Conservation (phyloP, 192 early-diverging fungal species). For the Coemansia sp. region DNA sequence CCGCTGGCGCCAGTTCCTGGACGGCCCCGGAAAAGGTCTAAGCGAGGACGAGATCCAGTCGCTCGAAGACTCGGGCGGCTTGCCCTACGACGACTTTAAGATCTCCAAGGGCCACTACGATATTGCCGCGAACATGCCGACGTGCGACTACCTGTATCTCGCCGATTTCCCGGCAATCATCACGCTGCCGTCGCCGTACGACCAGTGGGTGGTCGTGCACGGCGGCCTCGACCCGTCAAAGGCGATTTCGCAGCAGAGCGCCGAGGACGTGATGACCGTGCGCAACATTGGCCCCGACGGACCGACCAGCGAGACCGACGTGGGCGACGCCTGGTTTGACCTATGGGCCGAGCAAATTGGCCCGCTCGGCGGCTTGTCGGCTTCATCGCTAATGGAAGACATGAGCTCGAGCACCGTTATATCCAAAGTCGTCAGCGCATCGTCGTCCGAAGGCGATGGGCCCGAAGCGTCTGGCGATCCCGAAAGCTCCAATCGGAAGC, state of each 20-base stretch:
- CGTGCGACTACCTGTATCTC: slow-evolving; percentile 54
- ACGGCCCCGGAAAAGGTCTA: slow-evolving; percentile 24
- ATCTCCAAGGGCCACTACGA: slow-evolving; percentile 24
- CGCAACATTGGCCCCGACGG: slow-evolving; percentile 34
- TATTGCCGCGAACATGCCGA: slow-evolving; percentile 40
- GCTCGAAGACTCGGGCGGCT: slow-evolving; percentile 3
- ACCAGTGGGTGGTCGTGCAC: slow-evolving; percentile 62
- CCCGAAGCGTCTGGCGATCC: too few relatives aligned
- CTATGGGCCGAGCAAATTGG: slow-evolving; percentile 46
- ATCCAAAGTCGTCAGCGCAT: too few relatives aligned
- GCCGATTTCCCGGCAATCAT: slow-evolving; percentile 56
- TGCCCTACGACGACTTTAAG: slow-evolving; percentile 25
- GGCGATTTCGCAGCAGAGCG: slow-evolving; percentile 51
- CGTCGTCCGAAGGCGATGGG: too few relatives aligned
- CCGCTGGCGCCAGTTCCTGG: slow-evolving; percentile 54
- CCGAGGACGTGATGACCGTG: slow-evolving; percentile 60
- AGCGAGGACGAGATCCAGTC: slow-evolving; percentile 7
- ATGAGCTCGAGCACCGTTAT: too few relatives aligned
- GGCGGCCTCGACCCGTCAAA: slow-evolving; percentile 58
- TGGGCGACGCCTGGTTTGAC: slow-evolving; percentile 33
- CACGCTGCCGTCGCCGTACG: slow-evolving; percentile 32
- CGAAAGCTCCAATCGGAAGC: neutral
- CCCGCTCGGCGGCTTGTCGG: neutral
- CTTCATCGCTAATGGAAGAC: too few relatives aligned
- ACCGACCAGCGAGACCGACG: slow-evolving; percentile 10